phyloP scores from a whole-genome alignment of 148 eudicot species.

The Rhododendron vialii region DNA sequence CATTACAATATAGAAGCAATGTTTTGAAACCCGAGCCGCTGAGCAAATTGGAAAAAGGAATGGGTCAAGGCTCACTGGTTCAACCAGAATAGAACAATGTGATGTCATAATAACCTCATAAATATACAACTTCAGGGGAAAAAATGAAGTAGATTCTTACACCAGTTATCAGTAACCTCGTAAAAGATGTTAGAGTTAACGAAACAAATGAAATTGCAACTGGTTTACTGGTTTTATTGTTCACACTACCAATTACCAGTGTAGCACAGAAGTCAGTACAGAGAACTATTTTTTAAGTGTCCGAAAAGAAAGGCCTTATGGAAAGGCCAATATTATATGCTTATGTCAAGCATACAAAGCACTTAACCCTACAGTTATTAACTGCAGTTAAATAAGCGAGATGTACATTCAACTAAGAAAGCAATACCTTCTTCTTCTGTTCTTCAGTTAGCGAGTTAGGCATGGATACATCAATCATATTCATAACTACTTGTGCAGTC shows the following conservation, averaged over 20 bases:
- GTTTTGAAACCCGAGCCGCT: not conserved
- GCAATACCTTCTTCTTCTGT: slow-evolving; percentile 67
- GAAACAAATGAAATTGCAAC: not conserved
- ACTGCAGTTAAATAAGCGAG: not conserved
- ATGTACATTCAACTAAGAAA: not conserved
- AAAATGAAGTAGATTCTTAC: not conserved
- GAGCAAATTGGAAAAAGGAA: not conserved
- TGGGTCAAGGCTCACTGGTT: not conserved
- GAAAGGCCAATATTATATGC: not conserved
- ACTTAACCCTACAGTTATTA: not conserved
- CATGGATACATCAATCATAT: slow-evolving; percentile 86
- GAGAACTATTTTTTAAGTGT: not conserved
- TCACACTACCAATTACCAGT: not conserved
- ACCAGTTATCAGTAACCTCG: not conserved
- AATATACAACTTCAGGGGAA: not conserved
- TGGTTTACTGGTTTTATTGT: not conserved
- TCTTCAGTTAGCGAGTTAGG: slow-evolving; percentile 75
- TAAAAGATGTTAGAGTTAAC: not conserved
- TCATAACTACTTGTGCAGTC: slow-evolving; percentile 75
- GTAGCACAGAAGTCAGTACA: not conserved
- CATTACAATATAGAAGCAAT: not conserved
- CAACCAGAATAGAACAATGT: not conserved
- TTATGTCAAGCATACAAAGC: not conserved
- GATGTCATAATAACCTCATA: not conserved
- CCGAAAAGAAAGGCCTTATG: not conserved